Conservation (phyloP, 768 basidiomycete species). For the Boletus subcaerulescens region DNA sequence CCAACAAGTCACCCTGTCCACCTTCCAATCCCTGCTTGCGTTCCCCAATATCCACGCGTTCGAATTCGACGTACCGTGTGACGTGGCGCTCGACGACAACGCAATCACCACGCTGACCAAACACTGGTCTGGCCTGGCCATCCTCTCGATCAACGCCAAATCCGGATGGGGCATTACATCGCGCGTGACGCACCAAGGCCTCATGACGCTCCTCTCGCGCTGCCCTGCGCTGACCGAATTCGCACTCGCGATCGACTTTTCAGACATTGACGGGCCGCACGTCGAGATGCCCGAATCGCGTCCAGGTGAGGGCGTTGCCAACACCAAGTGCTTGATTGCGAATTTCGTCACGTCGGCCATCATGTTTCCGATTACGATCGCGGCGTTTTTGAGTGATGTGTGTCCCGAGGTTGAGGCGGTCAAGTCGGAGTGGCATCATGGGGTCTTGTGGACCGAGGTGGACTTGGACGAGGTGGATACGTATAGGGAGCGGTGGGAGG, state of each 20-base stretch:
- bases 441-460: background rate
- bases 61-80: conserved; percentile 19
- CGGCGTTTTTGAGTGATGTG: conserved; percentile 28
- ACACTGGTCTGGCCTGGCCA: conserved; percentile 18
- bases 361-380: conserved; percentile 13
- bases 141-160: conserved; percentile 14
- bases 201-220: conserved; percentile 18
- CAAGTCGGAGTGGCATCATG: conserved; percentile 12
- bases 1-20: conserved; percentile 11
- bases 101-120: conserved; percentile 17
- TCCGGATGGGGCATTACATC: conserved; percentile 20
- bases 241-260: conserved; percentile 22
- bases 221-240: conserved; percentile 10
- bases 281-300: background rate
- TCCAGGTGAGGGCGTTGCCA: conserved; percentile 10
- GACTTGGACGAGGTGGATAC: conserved; percentile 6
- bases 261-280: conserved; percentile 10
- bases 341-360: conserved; percentile 25
- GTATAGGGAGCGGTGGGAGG: conserved; percentile 19
- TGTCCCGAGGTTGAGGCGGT: conserved; percentile 16
- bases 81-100: conserved; percentile 19
- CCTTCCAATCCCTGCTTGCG: conserved; percentile 18
- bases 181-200: conserved; percentile 20
- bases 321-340: conserved; percentile 4
- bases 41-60: conserved; percentile 10